Base-by-base conservation (phyloP, 225 moss, liverwort and hornwort species). In the Pseudisothecium myosuroides region DNA sequence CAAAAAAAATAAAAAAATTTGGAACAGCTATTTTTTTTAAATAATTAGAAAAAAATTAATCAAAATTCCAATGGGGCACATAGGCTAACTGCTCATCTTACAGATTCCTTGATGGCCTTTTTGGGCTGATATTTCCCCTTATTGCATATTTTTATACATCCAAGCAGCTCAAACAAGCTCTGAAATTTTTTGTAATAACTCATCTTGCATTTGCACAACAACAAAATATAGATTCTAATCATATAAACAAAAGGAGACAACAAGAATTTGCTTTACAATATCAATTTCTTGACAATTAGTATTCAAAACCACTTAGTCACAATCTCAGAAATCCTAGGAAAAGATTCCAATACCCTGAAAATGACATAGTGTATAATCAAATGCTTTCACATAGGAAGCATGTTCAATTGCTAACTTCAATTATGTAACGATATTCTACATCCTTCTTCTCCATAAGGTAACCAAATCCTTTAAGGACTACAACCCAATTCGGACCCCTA, bases 281-380 rank as follows among this genome's bases (percentile, higher is more conserved):
- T 14, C 7, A 62, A 62, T 62, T 62, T 14, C 3, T 62, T 62
- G 7, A 62, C 28, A 34, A 22, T n/a, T n/a, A 12, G 6, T n/a
- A 68, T 22, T 12, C 6, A 22, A 68, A 68, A 22, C 1, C 12
- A n/a, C 7, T n/a, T 6, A 0, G 11, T 22, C 7, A 68, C 2
- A 22, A n/a, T 68, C 13, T 7, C 5, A 23, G 0, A n/a, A n/a
- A 23, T 0, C 23, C 2, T 4, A 13, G 0, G 1, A 39, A 68
- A 68, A 13, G 7, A n/a, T n/a, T 68, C 22, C 1, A 39, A n/a
- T n/a, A 68, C 1, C 7, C 7, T 22, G 17, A 39, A 10, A 39
- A 8, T 20, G 21, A 21, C 6, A 37, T 15, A 37, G 9, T 67
- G 12, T 37, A 2, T n/a, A 15, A 67, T 67, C 21, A 67, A 67